Evolutionary conservation across 495 filamentous ascomycete genomes (phyloP), one percentile per base, ranked within the genome.

Genomic region (Xylaria longipes): DNA sequence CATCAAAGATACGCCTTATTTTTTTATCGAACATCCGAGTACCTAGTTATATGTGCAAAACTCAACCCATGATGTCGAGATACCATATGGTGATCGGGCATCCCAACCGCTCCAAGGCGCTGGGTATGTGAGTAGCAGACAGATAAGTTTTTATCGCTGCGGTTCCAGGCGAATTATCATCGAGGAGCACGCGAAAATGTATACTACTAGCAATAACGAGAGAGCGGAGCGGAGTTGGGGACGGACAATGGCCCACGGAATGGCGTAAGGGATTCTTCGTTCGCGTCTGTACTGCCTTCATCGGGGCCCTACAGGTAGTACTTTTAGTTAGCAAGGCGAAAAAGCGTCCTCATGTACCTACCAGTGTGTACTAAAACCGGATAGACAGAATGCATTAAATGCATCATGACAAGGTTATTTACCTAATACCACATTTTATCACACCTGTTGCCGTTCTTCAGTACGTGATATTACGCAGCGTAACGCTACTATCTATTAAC

Each of bases 261-360:
- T 35, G 68, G 68, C 68, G 58, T 56, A 35, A 54, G 7, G 60
- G 35, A 41, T 54, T 70, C 33, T 54, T 56, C n/a, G 27, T 69
- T 70, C 60, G 35, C 41, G 22, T 64, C 48, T 64, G 9, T 56
- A 54, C 15, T 60, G 33, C 33, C 31, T 37, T 60, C 31, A 60
- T n/a, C 20, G 25, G 11, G 9, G 4, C 20, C 12, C 17, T 27
- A n/a, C n/a, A n/a, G n/a, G n/a, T n/a, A 43, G 60, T 27, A 43
- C 37, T 37, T 60, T 35, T 9, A 22, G 33, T 60, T n/a, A n/a
- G 17, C 15, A 58, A 20, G 54, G 27, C 29, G 25, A 31, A 37
- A 60, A 60, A 37, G 31, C 57, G 31, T 37, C 33, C 54, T 35
- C 20, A 12, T 61, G 20, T 39, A 39, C 20, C 17, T 22, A 37